Conservation (phyloP, 495 filamentous ascomycete genomes). For the Aspergillus nidulans region DNA sequence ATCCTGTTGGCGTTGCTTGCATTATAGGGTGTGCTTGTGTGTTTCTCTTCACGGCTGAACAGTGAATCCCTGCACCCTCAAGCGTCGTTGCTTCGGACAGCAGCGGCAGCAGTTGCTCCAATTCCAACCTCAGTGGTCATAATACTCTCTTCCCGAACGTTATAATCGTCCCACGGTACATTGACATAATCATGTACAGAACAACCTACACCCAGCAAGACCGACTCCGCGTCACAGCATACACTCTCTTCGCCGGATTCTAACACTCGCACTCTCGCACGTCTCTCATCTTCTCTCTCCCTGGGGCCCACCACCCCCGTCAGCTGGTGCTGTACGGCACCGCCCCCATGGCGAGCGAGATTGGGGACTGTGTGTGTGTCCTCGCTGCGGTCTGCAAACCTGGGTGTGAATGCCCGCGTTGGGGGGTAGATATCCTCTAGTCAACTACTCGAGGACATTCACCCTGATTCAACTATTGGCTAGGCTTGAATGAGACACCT, state of each 20-base stretch:
- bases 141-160: conserved; percentile 10
- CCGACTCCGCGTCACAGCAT: background rate
- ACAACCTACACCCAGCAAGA: conserved; percentile 23
- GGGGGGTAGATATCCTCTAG: no score
- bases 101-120: background rate
- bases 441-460: no score
- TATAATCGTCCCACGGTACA: conserved; percentile 33
- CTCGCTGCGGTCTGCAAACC: background rate
- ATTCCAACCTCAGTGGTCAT: background rate
- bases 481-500: no score
- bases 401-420: conserved; percentile 4
- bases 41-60: background rate
- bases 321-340: conserved; percentile 16
- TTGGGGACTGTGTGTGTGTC: background rate
- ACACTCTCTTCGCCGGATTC: background rate
- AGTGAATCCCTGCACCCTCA: background rate
- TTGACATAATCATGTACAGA: conserved; percentile 40
- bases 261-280: background rate
- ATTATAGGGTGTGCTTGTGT: background rate
- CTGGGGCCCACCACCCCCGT: background rate
- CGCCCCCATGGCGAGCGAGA: background rate
- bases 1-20: no score
- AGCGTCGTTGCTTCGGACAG: background rate
- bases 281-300: background rate
- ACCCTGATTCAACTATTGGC: no score